Conservation (phyloP, 805 yeast genomes). For the Cyberlindnera samutprakarnensis region DNA sequence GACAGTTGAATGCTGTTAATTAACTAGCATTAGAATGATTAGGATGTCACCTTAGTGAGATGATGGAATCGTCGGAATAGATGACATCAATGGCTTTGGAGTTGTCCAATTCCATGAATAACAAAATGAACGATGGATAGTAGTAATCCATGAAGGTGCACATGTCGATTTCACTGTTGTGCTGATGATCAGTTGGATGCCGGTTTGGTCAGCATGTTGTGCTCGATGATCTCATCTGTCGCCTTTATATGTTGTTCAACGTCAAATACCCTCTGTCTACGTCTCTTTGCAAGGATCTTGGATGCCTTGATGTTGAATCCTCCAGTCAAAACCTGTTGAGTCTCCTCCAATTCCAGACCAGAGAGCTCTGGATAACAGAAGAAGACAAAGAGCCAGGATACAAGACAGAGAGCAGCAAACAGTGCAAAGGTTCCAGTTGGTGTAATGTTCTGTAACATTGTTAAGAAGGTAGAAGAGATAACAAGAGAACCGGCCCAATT, state of each 20-base stretch:
- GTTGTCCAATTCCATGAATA: too few species aligned
- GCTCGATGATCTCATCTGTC: slow-evolving; percentile 23
- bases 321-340: slow-evolving; percentile 68
- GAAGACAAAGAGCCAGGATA: slow-evolving; percentile 67
- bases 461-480: slow-evolving; percentile 85
- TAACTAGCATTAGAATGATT: too few species aligned
- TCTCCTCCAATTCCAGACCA: slow-evolving; percentile 86
- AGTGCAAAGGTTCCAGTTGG: slow-evolving; percentile 93
- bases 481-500: slow-evolving; percentile 95
- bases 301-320: slow-evolving; percentile 82
- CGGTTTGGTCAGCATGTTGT: too few species aligned
- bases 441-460: slow-evolving; percentile 88
- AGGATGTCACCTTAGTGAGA: too few species aligned
- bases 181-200: too few species aligned
- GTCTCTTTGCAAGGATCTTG: slow-evolving; percentile 43
- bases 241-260: slow-evolving; percentile 21
- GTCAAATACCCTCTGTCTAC: slow-evolving; percentile 19
- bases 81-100: too few species aligned
- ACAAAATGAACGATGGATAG: too few species aligned
- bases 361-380: slow-evolving; percentile 91
- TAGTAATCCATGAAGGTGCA: too few species aligned
- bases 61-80: too few species aligned
- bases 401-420: slow-evolving; percentile 73
- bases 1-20: too few species aligned
- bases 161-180: too few species aligned